Percentiles rank a stretch among this genome's conserved stretches.
These are phyloP conservation scores for Micromonas commoda DNA, from an alignment of 139 green algal species.

Conservation along the genomic window DNA sequence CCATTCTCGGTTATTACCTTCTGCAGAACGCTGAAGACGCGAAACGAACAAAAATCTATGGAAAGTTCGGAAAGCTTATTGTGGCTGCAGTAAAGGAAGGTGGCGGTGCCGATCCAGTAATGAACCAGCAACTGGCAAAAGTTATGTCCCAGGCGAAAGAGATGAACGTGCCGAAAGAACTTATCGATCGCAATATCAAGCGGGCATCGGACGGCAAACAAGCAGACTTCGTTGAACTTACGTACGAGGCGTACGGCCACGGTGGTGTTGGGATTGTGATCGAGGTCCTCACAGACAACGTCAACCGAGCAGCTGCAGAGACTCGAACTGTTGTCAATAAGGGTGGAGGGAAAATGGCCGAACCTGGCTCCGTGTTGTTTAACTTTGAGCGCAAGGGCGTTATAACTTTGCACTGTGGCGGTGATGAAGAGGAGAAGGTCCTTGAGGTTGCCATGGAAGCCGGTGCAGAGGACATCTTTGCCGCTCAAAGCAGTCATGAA, in stretches of 20 bases:
- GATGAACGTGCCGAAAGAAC: slow-evolving; percentile 64
- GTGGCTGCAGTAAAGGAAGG: slow-evolving; percentile 62
- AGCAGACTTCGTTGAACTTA: slow-evolving; percentile 69
- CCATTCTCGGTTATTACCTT: slow-evolving; percentile 27
- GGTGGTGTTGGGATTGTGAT: slow-evolving; percentile 81
- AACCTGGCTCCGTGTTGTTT: slow-evolving; percentile 79
- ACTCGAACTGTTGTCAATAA: slow-evolving; percentile 62
- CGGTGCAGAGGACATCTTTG: slow-evolving; percentile 36
- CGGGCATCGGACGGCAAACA: slow-evolving; percentile 66
- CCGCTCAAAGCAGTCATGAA: slow-evolving; percentile 36
- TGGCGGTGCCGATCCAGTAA: slow-evolving; percentile 53
- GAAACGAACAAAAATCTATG: slow-evolving; percentile 76
- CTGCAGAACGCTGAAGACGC: slow-evolving; percentile 62
- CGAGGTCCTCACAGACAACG: slow-evolving; percentile 86
- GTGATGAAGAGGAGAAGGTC: slow-evolving; percentile 4
- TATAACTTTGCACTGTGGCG: not conserved
- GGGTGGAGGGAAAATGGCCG: slow-evolving; percentile 72
- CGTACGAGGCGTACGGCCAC: slow-evolving; percentile 53
- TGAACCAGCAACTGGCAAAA: slow-evolving; percentile 63
- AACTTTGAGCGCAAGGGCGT: slow-evolving; percentile 67
- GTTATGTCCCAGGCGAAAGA: slow-evolving; percentile 62
- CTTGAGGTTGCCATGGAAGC: slow-evolving; percentile 13
- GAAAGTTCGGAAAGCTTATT: slow-evolving; percentile 83
- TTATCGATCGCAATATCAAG: slow-evolving; percentile 89
- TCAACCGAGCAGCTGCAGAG: slow-evolving; percentile 61